Conservation (phyloP, 2,329 filamentous ascomycete genomes). For the Neofusicoccum cordaticola region DNA sequence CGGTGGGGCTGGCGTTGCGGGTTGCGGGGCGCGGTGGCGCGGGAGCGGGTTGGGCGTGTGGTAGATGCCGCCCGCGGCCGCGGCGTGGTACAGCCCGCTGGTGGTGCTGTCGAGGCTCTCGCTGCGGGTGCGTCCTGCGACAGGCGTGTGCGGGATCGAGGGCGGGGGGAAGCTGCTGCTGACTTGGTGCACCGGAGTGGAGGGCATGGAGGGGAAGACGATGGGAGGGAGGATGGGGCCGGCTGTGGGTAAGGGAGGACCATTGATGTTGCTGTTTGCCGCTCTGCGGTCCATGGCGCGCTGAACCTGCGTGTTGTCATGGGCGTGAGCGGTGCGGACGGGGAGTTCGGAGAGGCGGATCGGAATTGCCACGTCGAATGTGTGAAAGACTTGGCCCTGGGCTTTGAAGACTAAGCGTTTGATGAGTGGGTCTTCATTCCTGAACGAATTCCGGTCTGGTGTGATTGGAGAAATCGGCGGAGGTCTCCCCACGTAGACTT, state of each 20-base stretch:
- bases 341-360: not conserved
- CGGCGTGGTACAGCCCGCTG: not conserved
- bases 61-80: not conserved
- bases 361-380: not conserved
- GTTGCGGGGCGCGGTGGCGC: not conserved
- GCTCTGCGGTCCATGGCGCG: not conserved
- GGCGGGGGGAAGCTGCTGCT: not conserved
- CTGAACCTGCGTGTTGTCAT: not conserved
- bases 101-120: not conserved
- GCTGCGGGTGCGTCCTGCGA: not conserved
- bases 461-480: conserved; percentile 7
- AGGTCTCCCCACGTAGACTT: not conserved
- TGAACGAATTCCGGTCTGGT: not conserved
- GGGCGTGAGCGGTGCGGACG: not conserved
- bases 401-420: not conserved
- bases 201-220: not conserved
- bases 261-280: not conserved
- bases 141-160: not conserved
- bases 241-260: not conserved
- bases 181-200: not conserved
- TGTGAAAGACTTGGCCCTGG: not conserved
- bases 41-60: conserved; percentile 10
- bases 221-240: not conserved
- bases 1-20: not conserved
- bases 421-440: not conserved